Percentiles rank a stretch among this genome's conserved stretches.
Conservation (phyloP, 768 basidiomycete genomes). For the Rhizopogon vinicolor region DNA sequence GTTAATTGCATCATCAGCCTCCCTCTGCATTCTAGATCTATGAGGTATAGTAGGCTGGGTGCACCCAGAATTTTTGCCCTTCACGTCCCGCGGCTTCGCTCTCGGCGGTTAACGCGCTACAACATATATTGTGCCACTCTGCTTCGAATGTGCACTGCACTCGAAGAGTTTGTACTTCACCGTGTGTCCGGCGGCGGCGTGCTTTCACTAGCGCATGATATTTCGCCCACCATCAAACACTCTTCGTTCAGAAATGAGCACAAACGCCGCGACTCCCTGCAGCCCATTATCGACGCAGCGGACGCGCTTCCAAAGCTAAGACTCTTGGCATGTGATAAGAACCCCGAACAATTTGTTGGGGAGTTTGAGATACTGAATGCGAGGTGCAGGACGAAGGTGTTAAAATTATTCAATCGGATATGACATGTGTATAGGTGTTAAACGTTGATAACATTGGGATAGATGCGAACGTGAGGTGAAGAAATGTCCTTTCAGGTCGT, state of each 20-base stretch:
- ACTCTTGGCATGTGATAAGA: conserved; percentile 31
- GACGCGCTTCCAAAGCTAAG: conserved; percentile 26
- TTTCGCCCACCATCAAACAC: conserved; percentile 37
- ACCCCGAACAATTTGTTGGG: conserved; percentile 10
- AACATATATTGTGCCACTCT: conserved; percentile 27
- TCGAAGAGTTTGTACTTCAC: conserved; percentile 37
- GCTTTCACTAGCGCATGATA: conserved; percentile 19
- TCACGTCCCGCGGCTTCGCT: conserved; percentile 32
- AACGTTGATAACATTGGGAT: too few species aligned
- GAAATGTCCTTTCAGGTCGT: too few species aligned
- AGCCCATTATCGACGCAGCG: too few species aligned
- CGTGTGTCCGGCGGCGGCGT: conserved; percentile 25
- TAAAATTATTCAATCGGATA: conserved; percentile 10
- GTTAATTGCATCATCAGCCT: conserved; percentile 32
- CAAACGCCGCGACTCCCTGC: conserved; percentile 12
- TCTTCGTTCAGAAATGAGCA: conserved; percentile 26
- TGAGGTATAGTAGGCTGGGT: conserved; percentile 24
- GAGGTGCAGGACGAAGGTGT: conserved; percentile 26
- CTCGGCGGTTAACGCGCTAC: conserved; percentile 36
- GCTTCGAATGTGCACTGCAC: conserved; percentile 29
- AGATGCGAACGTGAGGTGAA: too few species aligned
- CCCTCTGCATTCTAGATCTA: conserved; percentile 19
- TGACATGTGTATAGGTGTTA: too few species aligned
- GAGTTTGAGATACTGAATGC: conserved; percentile 20
- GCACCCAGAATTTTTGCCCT: conserved; percentile 13